Evolutionary conservation across 441 rosid genomes (phyloP).

Genomic region (Daphne laureola): DNA sequence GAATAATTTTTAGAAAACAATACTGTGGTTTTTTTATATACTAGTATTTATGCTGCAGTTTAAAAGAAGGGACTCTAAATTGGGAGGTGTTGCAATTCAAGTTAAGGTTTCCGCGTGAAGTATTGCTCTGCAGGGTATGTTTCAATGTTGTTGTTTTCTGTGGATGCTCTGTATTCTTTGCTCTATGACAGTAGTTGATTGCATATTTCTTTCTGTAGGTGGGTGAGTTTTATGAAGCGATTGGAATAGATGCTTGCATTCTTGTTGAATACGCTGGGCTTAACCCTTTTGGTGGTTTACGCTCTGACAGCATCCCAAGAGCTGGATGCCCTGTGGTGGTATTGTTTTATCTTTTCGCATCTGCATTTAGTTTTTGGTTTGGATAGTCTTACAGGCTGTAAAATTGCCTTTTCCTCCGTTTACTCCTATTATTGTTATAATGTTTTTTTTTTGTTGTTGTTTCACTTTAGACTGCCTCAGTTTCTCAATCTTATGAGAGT

Average conservation of each 20-base stretch:
- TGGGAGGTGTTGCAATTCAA: slow-evolving; percentile 90
- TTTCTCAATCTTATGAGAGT: slow-evolving; percentile 6
- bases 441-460: slow-evolving; percentile 2
- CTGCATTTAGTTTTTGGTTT: slow-evolving; percentile 2
- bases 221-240: slow-evolving; percentile 95
- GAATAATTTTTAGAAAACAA: not conserved
- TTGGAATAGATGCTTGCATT: slow-evolving; percentile 96
- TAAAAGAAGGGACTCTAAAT: slow-evolving; percentile 89
- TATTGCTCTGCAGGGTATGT: slow-evolving; percentile 94
- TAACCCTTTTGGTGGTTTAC: slow-evolving; percentile 95
- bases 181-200: slow-evolving; percentile 9
- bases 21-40: not conserved
- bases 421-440: slow-evolving; percentile 3
- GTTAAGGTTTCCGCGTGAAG: slow-evolving; percentile 90
- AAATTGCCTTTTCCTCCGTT: not conserved
- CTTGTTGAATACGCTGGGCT: slow-evolving; percentile 97
- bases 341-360: slow-evolving; percentile 15
- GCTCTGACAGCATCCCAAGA: slow-evolving; percentile 81
- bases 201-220: slow-evolving; percentile 41
- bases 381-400: slow-evolving; percentile 1
- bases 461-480: slow-evolving; percentile 1
- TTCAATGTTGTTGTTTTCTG: slow-evolving; percentile 2
- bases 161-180: not conserved
- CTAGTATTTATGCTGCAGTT: slow-evolving; percentile 38
- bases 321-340: slow-evolving; percentile 99